Evolutionary conservation across 192 early-diverging fungal species (phyloP).

Genomic region (Podila epigama): DNA sequence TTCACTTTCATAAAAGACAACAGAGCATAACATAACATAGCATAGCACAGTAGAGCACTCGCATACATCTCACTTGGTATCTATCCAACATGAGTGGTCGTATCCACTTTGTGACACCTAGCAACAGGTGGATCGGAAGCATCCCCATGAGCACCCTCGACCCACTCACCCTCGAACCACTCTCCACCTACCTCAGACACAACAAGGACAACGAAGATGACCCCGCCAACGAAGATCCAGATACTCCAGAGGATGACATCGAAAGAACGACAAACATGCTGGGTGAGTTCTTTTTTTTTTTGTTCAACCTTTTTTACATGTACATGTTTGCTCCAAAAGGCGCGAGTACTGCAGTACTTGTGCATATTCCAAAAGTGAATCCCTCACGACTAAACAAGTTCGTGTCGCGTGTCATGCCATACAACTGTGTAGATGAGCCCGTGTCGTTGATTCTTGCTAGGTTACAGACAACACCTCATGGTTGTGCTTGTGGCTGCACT

Average conservation of each 20-base stretch:
- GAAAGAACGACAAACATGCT: slow-evolving; percentile 29
- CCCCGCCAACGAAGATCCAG: neutral
- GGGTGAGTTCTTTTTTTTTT: slow-evolving; percentile 3
- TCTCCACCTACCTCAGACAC: slow-evolving; percentile 28
- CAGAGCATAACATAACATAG: too few species aligned
- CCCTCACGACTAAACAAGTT: too few species aligned
- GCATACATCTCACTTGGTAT: neutral
- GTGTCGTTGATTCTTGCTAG: slow-evolving; percentile 37
- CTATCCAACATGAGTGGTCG: neutral
- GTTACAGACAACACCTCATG: slow-evolving; percentile 27
- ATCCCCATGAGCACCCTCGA: slow-evolving; percentile 32
- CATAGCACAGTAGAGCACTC: too few species aligned
- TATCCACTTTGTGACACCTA: slow-evolving; percentile 47
- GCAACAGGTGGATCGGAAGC: slow-evolving; percentile 41
- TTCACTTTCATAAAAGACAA: neutral
- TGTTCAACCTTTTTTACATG: neutral
- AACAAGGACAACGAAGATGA: neutral
- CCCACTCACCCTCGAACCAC: slow-evolving; percentile 32
- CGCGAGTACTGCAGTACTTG: too few species aligned
- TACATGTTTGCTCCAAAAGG: too few species aligned
- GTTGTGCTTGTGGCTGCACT: slow-evolving; percentile 39
- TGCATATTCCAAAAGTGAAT: too few species aligned
- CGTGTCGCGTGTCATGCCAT: too few species aligned
- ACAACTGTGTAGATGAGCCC: slow-evolving; percentile 12
- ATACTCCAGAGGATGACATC: neutral